Percentiles rank a stretch among this genome's conserved stretches.
phyloP scores from a whole-genome alignment of 2,329 filamentous ascomycete species.

The Aspergillus vadensis region DNA sequence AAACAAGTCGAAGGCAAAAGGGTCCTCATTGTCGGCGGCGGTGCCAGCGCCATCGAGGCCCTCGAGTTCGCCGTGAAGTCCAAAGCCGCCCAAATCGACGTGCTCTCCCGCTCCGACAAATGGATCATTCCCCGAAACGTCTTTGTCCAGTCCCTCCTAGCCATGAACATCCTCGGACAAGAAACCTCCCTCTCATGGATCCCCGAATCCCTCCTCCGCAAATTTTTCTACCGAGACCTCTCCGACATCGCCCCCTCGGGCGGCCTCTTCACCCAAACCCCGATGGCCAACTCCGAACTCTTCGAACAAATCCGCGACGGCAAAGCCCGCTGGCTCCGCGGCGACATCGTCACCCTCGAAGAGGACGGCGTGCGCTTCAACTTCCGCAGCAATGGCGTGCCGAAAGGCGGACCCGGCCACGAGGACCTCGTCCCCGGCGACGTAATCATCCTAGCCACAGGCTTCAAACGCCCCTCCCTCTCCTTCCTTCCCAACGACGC shows the following conservation, averaged over 20 bases:
- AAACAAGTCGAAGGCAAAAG: conserved; percentile 73
- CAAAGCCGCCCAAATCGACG: conserved; percentile 67
- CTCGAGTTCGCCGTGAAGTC: conserved; percentile 74
- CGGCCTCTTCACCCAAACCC: conserved; percentile 79
- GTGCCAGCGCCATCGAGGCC: conserved; percentile 79
- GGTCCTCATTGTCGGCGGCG: conserved; percentile 72
- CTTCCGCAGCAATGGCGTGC: conserved; percentile 69
- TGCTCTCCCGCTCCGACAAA: conserved; percentile 77
- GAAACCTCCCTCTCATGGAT: conserved; percentile 77
- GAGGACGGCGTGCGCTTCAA: conserved; percentile 70
- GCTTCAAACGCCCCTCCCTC: conserved; percentile 73
- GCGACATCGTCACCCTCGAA: conserved; percentile 71
- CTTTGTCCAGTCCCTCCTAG: conserved; percentile 70
- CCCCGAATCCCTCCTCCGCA: conserved; percentile 71
- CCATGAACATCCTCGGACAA: conserved; percentile 76
- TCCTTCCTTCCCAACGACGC: conserved; percentile 72
- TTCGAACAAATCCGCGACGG: conserved; percentile 73
- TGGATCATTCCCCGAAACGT: conserved; percentile 86
- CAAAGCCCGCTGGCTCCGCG: conserved; percentile 75
- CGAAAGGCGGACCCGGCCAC: conserved; percentile 71
- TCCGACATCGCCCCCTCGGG: conserved; percentile 69
- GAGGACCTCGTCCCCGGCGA: conserved; percentile 70
- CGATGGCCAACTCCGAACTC: conserved; percentile 83
- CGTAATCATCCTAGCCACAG: conserved; percentile 80
- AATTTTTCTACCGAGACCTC: conserved; percentile 82